Conservation (phyloP, 208 protist species). For the Trypanosoma cruzi region DNA sequence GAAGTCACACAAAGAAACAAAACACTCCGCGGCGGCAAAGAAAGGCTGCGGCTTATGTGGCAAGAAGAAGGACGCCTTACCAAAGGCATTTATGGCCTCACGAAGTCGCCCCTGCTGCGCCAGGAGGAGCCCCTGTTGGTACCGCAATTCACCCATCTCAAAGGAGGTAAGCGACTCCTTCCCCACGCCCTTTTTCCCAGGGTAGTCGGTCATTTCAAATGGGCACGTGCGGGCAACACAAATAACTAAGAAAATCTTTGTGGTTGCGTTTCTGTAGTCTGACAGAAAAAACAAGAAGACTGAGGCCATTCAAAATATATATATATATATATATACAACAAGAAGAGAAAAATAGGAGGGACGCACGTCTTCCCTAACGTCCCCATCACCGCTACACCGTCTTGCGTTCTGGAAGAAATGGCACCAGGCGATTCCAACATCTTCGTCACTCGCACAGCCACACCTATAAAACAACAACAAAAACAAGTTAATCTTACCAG, state of each 20-base stretch:
- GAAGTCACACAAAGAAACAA: conserved; percentile 81
- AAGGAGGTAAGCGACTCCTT: conserved; percentile 3
- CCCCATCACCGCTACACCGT: no score
- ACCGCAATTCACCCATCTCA: conserved; percentile 37
- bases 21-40: conserved; percentile 80
- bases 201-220: not conserved
- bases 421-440: no score
- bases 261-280: not conserved
- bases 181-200: not conserved
- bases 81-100: conserved; percentile 66
- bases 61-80: conserved; percentile 76
- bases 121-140: conserved; percentile 47
- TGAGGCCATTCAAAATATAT: not conserved
- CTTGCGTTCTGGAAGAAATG: no score
- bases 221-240: not conserved
- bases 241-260: not conserved
- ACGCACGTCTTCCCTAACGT: no score
- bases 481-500: not conserved
- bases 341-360: no score
- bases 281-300: not conserved
- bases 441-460: no score
- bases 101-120: conserved; percentile 50
- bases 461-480: not conserved
- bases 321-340: no score
- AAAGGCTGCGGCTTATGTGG: conserved; percentile 69